A percentile compares a stretch with the other conserved stretches of the same genome.
Evolutionary conservation across 208 protist species (phyloP).

Genomic region (Leishmania arabica): DNA sequence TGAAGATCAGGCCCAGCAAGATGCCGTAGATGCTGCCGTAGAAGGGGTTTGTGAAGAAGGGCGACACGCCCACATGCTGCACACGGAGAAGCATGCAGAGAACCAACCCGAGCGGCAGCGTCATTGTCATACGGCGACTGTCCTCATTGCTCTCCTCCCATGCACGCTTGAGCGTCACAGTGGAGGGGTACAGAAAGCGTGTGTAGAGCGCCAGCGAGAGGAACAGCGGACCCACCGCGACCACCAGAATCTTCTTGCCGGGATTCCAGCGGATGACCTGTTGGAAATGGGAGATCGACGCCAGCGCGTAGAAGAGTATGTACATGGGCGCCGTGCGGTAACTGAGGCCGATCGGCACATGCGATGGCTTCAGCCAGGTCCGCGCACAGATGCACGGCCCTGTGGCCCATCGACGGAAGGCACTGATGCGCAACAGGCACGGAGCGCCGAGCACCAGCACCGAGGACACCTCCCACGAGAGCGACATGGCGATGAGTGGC

Average conservation of each 20-base stretch:
- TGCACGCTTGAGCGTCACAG: constrained; percentile 17
- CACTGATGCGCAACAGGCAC: constrained; percentile 47
- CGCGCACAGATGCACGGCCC: constrained; percentile 45
- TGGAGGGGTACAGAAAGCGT: constrained; percentile 60
- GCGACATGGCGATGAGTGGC: constrained; percentile 75
- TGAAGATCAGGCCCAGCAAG: constrained; percentile 56
- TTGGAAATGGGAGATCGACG: constrained; percentile 64
- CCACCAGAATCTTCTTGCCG: constrained; percentile 46
- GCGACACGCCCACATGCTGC: constrained; percentile 49
- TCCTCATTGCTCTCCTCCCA: constrained; percentile 47
- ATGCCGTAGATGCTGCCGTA: constrained; percentile 68
- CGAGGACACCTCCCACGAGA: constrained; percentile 67
- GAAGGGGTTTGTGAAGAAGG: constrained; percentile 60
- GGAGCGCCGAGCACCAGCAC: constrained; percentile 42
- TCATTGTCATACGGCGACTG: constrained; percentile 56
- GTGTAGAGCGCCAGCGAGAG: constrained; percentile 54
- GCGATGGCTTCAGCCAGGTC: constrained; percentile 38
- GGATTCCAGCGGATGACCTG: constrained; percentile 42
- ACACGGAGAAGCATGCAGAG: constrained; percentile 79
- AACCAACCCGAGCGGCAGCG: constrained; percentile 60
- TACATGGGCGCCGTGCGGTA: constrained; percentile 68
- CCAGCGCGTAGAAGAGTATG: constrained; percentile 63
- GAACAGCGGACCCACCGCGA: constrained; percentile 52
- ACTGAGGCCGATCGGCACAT: constrained; percentile 32
- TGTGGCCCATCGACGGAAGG: constrained; percentile 47